Percentiles rank a stretch among this genome's conserved stretches.
phyloP scores from a whole-genome alignment of 2,329 filamentous ascomycete species.

The Aspergillus caelatus region DNA sequence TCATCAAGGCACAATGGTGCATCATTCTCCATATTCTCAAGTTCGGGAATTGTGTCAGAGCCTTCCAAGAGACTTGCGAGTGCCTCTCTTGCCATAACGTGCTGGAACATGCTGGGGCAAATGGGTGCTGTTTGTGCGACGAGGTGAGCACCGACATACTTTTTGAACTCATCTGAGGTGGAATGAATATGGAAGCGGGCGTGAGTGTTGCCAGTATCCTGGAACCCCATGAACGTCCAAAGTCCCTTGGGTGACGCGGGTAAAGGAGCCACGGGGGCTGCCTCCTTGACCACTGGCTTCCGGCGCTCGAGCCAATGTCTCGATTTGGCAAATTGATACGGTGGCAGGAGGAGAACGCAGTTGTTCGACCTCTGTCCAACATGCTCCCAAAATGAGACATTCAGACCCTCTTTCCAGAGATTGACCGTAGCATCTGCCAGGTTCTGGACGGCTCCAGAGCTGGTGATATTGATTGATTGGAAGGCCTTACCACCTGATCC shows the following conservation, averaged over 20 bases:
- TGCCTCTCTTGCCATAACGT: constrained; percentile 39
- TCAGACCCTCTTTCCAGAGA: constrained; percentile 45
- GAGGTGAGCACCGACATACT: constrained; percentile 41
- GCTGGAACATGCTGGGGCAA: constrained; percentile 43
- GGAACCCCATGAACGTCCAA: constrained; percentile 10
- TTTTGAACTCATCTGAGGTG: constrained; percentile 34
- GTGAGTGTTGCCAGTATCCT: constrained; percentile 1
- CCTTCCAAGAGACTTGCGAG: constrained; percentile 32
- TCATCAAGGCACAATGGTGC: constrained; percentile 37
- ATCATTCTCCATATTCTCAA: constrained; percentile 37
- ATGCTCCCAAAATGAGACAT: constrained; percentile 9
- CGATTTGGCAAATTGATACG: constrained; percentile 46
- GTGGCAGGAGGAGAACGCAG: constrained; percentile 39
- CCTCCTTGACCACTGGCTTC: background rate
- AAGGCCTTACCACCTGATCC: constrained; percentile 4
- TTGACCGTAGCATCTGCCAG: constrained; percentile 29
- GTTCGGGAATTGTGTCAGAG: constrained; percentile 25
- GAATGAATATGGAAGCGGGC: constrained; percentile 49
- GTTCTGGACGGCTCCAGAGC: background rate
- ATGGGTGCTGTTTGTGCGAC: constrained; percentile 45
- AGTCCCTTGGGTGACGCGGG: background rate
- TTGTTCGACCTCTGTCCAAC: constrained; percentile 27
- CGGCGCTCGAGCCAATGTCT: constrained; percentile 39
- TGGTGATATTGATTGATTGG: constrained; percentile 12
- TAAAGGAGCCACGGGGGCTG: background rate